Evolutionary conservation across 345 rosid genomes (phyloP).

Genomic region (Salix udensis): DNA sequence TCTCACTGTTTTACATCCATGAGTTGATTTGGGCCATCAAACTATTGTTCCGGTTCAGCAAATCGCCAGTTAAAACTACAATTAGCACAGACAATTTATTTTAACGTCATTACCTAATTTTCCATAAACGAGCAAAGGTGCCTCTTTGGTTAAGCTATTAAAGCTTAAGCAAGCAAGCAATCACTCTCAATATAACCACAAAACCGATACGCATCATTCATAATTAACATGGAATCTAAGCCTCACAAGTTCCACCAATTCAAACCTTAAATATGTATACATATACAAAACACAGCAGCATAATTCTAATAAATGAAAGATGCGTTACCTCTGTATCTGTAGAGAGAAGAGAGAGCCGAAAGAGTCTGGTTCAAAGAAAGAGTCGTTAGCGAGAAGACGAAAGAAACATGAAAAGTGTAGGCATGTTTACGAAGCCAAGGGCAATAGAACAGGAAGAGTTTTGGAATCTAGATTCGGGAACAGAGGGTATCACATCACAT

Average conservation of each 20-base stretch:
- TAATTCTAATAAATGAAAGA: background rate
- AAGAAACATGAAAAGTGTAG: background rate
- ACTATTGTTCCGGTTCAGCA: background rate
- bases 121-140: background rate
- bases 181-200: background rate
- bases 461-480: background rate
- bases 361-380: background rate
- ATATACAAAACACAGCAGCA: background rate
- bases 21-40: background rate
- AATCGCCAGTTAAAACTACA: background rate
- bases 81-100: background rate
- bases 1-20: background rate
- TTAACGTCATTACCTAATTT: background rate
- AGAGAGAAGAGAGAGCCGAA: background rate
- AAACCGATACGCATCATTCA: background rate
- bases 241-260: background rate
- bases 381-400: background rate
- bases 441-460: slow-evolving; percentile 6
- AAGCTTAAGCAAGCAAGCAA: background rate
- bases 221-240: background rate
- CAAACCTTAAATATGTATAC: background rate
- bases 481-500: background rate
- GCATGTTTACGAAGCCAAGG: background rate
- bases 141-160: background rate
- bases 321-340: background rate